A percentile compares a stretch with the other conserved stretches of the same genome.
Evolutionary conservation across 352 stramenopile genomes (phyloP).

Genomic region (Pythium plurisporium): DNA sequence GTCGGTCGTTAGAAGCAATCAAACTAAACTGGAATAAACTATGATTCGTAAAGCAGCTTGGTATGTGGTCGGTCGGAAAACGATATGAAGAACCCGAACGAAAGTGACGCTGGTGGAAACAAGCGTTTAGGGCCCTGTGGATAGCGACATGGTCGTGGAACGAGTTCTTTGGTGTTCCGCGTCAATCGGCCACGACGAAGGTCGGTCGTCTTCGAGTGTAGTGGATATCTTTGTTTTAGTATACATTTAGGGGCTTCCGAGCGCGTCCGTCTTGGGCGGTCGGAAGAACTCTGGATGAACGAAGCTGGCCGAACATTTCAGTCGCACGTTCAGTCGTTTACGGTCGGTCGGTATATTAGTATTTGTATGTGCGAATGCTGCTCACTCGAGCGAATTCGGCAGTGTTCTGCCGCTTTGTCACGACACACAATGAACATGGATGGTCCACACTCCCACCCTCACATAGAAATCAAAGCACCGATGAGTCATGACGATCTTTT

Average conservation of each 20-base stretch:
- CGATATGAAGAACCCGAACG: neutral
- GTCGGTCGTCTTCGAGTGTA: constrained; percentile 9
- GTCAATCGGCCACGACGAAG: neutral
- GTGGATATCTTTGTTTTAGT: neutral
- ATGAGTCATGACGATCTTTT: neutral
- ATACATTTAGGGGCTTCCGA: neutral
- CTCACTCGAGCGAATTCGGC: constrained; percentile 4
- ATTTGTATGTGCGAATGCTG: constrained; percentile 4
- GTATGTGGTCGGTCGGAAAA: constrained; percentile 11
- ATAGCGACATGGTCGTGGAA: constrained; percentile 14
- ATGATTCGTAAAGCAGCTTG: too few relatives aligned
- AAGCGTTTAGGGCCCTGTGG: neutral
- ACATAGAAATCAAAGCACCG: neutral
- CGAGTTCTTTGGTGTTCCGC: neutral
- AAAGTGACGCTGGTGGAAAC: constrained; percentile 1
- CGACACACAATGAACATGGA: too few relatives aligned
- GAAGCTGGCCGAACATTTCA: constrained; percentile 13
- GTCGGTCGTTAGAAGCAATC: too few relatives aligned
- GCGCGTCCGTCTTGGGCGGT: neutral
- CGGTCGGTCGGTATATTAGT: constrained; percentile 9
- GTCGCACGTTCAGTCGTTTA: neutral
- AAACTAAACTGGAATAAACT: too few relatives aligned
- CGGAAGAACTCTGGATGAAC: constrained; percentile 2
- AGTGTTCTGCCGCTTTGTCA: constrained; percentile 9
- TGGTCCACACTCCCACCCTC: too few relatives aligned